Base-by-base conservation (phyloP, 2,329 filamentous ascomycete genomes). In the Fusarium buharicum region DNA sequence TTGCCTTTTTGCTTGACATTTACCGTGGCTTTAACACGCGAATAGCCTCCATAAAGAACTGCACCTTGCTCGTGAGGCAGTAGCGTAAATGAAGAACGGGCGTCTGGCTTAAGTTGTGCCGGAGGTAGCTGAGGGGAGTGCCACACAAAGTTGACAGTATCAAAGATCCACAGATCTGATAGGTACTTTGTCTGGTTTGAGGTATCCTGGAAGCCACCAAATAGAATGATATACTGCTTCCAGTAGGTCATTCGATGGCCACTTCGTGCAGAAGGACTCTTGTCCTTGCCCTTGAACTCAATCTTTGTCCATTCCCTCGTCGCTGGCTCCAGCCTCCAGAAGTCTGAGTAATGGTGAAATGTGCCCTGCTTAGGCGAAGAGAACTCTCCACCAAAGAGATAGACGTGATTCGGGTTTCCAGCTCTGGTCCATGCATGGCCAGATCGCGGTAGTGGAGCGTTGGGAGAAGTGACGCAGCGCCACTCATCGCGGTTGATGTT, bases 331-430 rank as follows among this genome's bases (percentile, higher is more conserved):
- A 98, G 84, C 45, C 90, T 85, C 94, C 95, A 99, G 75, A 99
- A 98, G 78, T 98, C 95, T 72, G 96, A 97, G 79, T 99, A 99
- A 77, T 99, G 95, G 76, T 99, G 97, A 72, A 99, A 99, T 0
- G 94, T 98, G 4, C 95, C 95, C 77, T 98, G 95, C 74, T 97
- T 98, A 3, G 95, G 95, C 24, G 90, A 94, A 55, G 91, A 96
- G 76, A 99, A 99, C 77, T 99, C 95, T 59, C 94, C 95, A 64
- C 95, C 95, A 72, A 98, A 98, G 14, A 99, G 80, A 75, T 96
- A 99, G 48, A 98, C 86, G 30, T 90, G 88, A 62, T 90, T 90
- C 14, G 89, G 82, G 76, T 97, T 97, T 43, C 90, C 91, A 54
- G 91, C 93, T 55, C 93, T 86, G 70, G 92, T 96, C 92, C 93